These are phyloP conservation scores for Nemania sp. DNA, from an alignment of 2,329 filamentous ascomycete species.

Conservation along the genomic window DNA sequence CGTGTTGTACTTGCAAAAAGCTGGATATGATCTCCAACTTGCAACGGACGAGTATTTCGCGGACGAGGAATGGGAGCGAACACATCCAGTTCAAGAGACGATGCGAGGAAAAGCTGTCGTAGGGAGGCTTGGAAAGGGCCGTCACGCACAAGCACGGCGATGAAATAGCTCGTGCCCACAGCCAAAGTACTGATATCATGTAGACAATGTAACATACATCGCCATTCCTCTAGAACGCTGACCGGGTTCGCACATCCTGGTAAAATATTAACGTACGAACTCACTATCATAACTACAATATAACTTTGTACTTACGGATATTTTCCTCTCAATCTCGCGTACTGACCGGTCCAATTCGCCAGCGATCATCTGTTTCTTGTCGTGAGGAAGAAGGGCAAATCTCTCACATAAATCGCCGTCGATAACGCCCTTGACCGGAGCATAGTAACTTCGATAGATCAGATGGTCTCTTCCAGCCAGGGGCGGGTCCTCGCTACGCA, in stretches of 20 bases:
- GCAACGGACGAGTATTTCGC: constrained; percentile 68
- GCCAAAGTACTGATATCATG: neutral
- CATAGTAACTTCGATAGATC: constrained; percentile 94
- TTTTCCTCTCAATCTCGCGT: constrained; percentile 93
- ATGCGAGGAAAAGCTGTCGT: constrained; percentile 39
- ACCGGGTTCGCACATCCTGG: constrained; percentile 61
- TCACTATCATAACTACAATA: neutral
- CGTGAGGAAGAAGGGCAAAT: constrained; percentile 78
- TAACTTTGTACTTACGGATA: constrained; percentile 60
- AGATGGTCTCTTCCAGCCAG: constrained; percentile 92
- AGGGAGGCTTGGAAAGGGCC: constrained; percentile 33
- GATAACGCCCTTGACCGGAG: constrained; percentile 93
- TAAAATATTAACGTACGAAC: constrained; percentile 30
- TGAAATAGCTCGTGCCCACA: neutral
- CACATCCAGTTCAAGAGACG: constrained; percentile 58
- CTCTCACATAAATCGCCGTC: constrained; percentile 96
- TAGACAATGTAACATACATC: neutral
- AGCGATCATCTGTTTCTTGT: constrained; percentile 95
- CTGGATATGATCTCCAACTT: constrained; percentile 64
- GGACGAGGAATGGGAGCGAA: constrained; percentile 70
- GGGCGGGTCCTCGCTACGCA: constrained; percentile 84
- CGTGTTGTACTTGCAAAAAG: constrained; percentile 72
- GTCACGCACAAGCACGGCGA: neutral
- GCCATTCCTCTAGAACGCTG: constrained; percentile 54
- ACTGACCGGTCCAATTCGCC: constrained; percentile 89